Evolutionary conservation across 306 rosid genomes (phyloP).

Genomic region (Echinosophora koreensis): DNA sequence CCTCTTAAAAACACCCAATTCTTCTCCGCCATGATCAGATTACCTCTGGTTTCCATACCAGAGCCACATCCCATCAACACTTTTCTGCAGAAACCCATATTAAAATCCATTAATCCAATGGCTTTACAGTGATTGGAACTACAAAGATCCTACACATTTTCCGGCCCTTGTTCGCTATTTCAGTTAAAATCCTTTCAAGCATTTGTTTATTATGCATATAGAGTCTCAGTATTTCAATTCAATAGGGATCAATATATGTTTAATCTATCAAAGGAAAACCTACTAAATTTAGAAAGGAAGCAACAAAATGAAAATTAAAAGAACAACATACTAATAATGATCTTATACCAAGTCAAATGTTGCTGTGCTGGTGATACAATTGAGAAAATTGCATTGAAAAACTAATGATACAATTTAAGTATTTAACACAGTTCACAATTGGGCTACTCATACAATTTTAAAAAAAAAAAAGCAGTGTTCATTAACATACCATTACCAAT

Average conservation of each 20-base stretch:
- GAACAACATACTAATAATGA: not conserved
- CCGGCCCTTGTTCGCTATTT: slow-evolving; percentile 58
- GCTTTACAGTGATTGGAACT: slow-evolving; percentile 46
- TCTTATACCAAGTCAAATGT: slow-evolving; percentile 28
- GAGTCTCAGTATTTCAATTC: slow-evolving; percentile 9
- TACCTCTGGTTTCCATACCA: not conserved
- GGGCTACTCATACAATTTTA: not conserved
- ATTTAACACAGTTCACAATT: slow-evolving; percentile 36
- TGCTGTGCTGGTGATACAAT: not conserved
- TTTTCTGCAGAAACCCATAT: not conserved
- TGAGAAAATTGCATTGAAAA: slow-evolving; percentile 38
- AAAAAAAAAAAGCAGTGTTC: slow-evolving; percentile 24
- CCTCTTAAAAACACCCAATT: slow-evolving; percentile 26
- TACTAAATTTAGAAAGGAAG: not conserved
- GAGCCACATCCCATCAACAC: slow-evolving; percentile 28
- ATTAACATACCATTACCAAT: slow-evolving; percentile 41
- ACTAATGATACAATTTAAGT: slow-evolving; percentile 37
- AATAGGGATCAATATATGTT: not conserved
- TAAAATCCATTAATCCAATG: slow-evolving; percentile 10
- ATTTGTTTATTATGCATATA: not conserved
- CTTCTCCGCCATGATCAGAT: not conserved
- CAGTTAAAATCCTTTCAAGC: slow-evolving; percentile 49
- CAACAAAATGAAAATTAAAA: not conserved
- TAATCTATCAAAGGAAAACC: not conserved
- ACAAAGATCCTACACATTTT: slow-evolving; percentile 62